Evolutionary conservation across 768 basidiomycete genomes (phyloP).

Genomic region (Lyophyllum decastes): DNA sequence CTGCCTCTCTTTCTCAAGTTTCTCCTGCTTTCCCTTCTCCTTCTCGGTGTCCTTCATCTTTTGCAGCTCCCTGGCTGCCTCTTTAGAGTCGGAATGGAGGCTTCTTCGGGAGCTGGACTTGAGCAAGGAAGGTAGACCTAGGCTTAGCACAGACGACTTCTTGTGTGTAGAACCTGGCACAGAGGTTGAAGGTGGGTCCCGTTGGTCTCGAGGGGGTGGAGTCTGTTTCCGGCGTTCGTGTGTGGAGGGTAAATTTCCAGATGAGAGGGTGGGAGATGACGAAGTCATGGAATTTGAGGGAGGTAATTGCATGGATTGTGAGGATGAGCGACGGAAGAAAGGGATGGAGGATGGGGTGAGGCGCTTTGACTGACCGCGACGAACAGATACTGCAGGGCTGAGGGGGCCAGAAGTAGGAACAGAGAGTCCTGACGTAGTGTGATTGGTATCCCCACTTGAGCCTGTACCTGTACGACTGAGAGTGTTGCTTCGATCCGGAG

Average conservation of each 20-base stretch:
- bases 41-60: slow-evolving; percentile 53
- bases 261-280: slow-evolving; percentile 50
- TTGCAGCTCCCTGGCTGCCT: slow-evolving; percentile 46
- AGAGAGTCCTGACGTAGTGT: slow-evolving; percentile 53
- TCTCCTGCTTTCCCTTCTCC: slow-evolving; percentile 42
- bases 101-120: slow-evolving; percentile 86
- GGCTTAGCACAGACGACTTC: slow-evolving; percentile 81
- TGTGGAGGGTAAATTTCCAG: slow-evolving; percentile 36
- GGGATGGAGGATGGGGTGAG: slow-evolving; percentile 92
- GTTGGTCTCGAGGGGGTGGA: slow-evolving; percentile 55
- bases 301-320: slow-evolving; percentile 79
- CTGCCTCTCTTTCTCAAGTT: slow-evolving; percentile 50
- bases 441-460: slow-evolving; percentile 74
- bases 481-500: slow-evolving; percentile 58
- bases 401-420: slow-evolving; percentile 61
- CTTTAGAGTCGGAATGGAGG: slow-evolving; percentile 68
- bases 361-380: slow-evolving; percentile 73
- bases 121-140: slow-evolving; percentile 79
- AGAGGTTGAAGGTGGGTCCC: slow-evolving; percentile 51
- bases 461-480: slow-evolving; percentile 73
- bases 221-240: slow-evolving; percentile 44
- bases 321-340: slow-evolving; percentile 90
- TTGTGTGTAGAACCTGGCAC: slow-evolving; percentile 65
- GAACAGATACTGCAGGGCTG: slow-evolving; percentile 71
- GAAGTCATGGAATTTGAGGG: slow-evolving; percentile 50